These are phyloP conservation scores for Cucumis hystrix DNA, from an alignment of 306 rosid genomes.

Conservation along the genomic window DNA sequence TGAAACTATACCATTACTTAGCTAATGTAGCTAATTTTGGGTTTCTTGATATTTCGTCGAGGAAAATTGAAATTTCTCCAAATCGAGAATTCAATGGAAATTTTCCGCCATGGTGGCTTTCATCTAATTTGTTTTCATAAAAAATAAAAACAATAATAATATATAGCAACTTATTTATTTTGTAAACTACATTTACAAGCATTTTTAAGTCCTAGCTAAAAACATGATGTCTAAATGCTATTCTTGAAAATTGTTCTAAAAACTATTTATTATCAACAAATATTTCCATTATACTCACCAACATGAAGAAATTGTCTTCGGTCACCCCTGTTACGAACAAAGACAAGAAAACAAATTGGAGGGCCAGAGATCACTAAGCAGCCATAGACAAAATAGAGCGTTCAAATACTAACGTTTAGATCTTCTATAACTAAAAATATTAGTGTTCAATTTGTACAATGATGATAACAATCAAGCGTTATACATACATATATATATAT, in stretches of 20 bases:
- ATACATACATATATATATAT: not conserved
- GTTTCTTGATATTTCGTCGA: no score
- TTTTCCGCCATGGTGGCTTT: no score
- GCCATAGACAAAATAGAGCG: not conserved
- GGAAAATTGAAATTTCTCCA: no score
- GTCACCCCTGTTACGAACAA: not conserved
- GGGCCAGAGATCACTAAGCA: not conserved
- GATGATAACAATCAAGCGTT: not conserved
- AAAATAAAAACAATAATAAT: no score
- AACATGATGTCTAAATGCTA: not conserved
- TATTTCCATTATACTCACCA: not conserved
- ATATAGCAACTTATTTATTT: no score
- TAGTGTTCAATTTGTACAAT: constrained; percentile 4
- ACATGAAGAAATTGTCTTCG: not conserved
- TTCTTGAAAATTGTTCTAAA: not conserved
- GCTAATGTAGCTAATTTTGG: no score
- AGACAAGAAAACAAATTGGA: not conserved
- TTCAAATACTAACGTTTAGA: not conserved
- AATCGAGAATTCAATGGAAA: no score
- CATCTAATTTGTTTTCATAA: no score
- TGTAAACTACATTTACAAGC: not conserved
- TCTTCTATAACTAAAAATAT: not conserved
- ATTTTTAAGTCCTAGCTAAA: not conserved
- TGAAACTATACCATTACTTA: no score
- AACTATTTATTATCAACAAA: not conserved